Base-by-base conservation (phyloP, 2,329 filamentous ascomycete genomes). In the Fusarium luffae region DNA sequence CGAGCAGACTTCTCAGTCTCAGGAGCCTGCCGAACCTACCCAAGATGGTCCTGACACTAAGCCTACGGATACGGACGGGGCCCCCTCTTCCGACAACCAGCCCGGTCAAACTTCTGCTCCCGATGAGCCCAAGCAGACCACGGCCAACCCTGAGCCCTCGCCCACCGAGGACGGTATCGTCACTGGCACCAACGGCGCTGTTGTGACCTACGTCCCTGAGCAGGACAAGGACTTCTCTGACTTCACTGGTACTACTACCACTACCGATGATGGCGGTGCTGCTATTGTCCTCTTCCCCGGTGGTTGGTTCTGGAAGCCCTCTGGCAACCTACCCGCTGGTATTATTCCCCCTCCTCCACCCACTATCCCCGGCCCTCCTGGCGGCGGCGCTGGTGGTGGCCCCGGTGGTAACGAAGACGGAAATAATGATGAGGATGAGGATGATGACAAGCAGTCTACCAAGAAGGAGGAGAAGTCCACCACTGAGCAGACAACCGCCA, bases 261-360 rank as follows among this genome's bases (percentile, higher is more conserved):
- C 59, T n/a, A 61, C 59, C 13, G 59, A 61, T 3, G 59, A 60
- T 16, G 59, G 59, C 2, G 59, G 59, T 14, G 59, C 59, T 1
- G 59, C 55, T n/a, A 61, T 61, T 8, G 44, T 60, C 0, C 34
- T 61, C 3, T 61, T 61, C 59, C 54, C 59, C 8, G 59, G 59
- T 28, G 59, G 59, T 16, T 61, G 59, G 59, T 61, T 60, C 28
- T 61, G 59, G 59, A 61, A 61, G 23, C 59, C 59, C 0, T 62
- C 55, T n/a, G 59, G 55, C 7, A 62, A 60, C 14, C 44, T 60
- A 2, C 59, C 55, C 0, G 55, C 21, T 7, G 56, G 59, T 10
- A 46, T 27, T 1, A 18, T 61, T 0, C 59, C 59, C 7, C 23
- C 32, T 0, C 56, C 59, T 12, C 59, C 59, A 23, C 30, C 46